phyloP scores from a whole-genome alignment of 495 filamentous ascomycete species.

The Cercophora newfieldiana region DNA sequence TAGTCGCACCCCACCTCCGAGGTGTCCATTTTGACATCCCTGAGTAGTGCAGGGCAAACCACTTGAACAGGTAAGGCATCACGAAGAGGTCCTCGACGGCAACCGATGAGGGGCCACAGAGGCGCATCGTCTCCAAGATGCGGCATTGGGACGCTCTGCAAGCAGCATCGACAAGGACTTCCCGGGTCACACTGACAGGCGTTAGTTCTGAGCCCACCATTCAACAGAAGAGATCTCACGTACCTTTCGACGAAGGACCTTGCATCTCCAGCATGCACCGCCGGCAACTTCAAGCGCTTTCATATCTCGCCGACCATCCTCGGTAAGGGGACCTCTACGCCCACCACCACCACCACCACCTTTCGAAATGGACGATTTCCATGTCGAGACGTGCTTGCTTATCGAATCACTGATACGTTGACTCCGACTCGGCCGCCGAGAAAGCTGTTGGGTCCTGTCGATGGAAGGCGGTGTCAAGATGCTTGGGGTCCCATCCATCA shows the following conservation, averaged over 20 bases:
- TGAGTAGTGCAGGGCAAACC: conserved; percentile 27
- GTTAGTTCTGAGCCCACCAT: conserved; percentile 1
- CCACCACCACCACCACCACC: conserved; percentile 17
- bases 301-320: conserved; percentile 31
- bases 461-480: not conserved
- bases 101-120: conserved; percentile 37
- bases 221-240: not conserved
- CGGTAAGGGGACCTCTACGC: conserved; percentile 30
- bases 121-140: conserved; percentile 34
- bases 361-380: conserved; percentile 32
- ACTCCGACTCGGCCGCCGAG: conserved; percentile 28
- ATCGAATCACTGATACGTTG: conserved; percentile 32
- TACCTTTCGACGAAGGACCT: conserved; percentile 36
- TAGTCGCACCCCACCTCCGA: not conserved
- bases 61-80: conserved; percentile 28
- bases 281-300: conserved; percentile 27
- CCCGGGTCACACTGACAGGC: conserved; percentile 32
- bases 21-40: not conserved
- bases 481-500: not conserved
- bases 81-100: conserved; percentile 33
- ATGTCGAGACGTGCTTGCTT: conserved; percentile 33
- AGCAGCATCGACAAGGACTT: conserved; percentile 32
- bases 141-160: conserved; percentile 32
- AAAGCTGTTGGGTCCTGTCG: conserved; percentile 12
- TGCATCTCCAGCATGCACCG: conserved; percentile 41